A percentile compares a stretch with the other conserved stretches of the same genome.
Evolutionary conservation across 2,329 filamentous ascomycete species (phyloP).

Genomic region (Ceratocystis destructans): DNA sequence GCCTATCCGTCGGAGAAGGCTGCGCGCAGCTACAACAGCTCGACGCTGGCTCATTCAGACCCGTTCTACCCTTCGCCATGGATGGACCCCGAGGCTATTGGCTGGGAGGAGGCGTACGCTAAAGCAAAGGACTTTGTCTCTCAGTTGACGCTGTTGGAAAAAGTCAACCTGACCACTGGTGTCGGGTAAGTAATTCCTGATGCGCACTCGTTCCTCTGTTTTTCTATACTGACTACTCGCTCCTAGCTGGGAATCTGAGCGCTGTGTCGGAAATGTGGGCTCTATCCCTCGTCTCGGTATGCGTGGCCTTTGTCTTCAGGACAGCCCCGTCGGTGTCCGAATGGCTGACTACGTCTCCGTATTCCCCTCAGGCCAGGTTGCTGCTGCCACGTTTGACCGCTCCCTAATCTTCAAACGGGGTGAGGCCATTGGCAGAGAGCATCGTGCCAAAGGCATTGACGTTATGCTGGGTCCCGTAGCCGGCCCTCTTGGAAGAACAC

Average conservation of each 20-base stretch:
- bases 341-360: conserved; percentile 66
- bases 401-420: conserved; percentile 45
- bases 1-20: conserved; percentile 8
- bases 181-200: conserved; percentile 48
- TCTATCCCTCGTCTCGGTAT: conserved; percentile 57
- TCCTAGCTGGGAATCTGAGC: conserved; percentile 38
- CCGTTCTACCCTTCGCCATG: conserved; percentile 80
- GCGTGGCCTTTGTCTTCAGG: conserved; percentile 69
- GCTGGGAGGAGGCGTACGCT: conserved; percentile 62
- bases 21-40: background rate
- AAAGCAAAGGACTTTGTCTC: conserved; percentile 69
- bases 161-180: conserved; percentile 90
- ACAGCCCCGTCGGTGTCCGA: conserved; percentile 69
- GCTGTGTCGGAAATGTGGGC: conserved; percentile 65
- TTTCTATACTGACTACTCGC: conserved; percentile 5
- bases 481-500: conserved; percentile 35
- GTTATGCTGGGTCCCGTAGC: conserved; percentile 45
- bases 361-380: conserved; percentile 64
- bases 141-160: conserved; percentile 70
- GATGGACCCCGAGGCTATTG: conserved; percentile 57
- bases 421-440: conserved; percentile 42
- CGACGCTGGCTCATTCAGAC: conserved; percentile 29
- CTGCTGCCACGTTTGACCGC: conserved; percentile 73
- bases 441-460: conserved; percentile 63
- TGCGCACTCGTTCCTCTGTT: background rate